Percentiles rank a stretch among this genome's conserved stretches.
Evolutionary conservation across 768 basidiomycete species (phyloP).

Genomic region (Bullera alba): DNA sequence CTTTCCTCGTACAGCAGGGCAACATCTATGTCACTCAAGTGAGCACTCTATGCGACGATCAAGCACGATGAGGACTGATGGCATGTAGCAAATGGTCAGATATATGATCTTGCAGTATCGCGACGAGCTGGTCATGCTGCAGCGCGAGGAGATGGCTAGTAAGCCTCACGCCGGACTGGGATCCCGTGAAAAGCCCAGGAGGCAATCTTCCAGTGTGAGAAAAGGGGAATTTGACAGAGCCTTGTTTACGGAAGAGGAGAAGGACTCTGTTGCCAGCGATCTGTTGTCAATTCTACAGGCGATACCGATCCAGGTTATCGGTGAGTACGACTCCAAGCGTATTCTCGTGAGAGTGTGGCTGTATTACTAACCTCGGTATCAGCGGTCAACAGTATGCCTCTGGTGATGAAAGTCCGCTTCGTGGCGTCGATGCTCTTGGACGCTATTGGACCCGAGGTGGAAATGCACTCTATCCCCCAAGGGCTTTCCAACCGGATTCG

Average conservation of each 20-base stretch:
- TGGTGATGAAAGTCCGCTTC: constrained; percentile 83
- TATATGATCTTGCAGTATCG: constrained; percentile 89
- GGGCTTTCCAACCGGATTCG: constrained; percentile 72
- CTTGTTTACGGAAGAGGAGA: constrained; percentile 19
- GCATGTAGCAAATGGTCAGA: constrained; percentile 73
- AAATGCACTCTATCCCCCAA: too few relatives aligned
- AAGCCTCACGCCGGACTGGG: constrained; percentile 28
- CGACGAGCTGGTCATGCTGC: constrained; percentile 68
- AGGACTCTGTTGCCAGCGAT: constrained; percentile 76
- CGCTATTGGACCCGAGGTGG: constrained; percentile 51
- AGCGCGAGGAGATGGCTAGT: constrained; percentile 59
- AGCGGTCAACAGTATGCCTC: constrained; percentile 41
- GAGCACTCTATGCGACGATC: constrained; percentile 17
- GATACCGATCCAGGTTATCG: constrained; percentile 91
- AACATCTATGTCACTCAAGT: constrained; percentile 91
- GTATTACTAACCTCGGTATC: background rate
- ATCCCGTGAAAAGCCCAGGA: constrained; percentile 4
- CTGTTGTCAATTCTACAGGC: constrained; percentile 77
- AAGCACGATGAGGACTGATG: background rate
- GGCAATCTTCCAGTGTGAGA: background rate
- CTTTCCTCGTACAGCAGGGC: constrained; percentile 84
- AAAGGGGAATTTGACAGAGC: constrained; percentile 11
- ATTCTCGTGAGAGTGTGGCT: background rate
- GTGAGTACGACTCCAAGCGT: constrained; percentile 63
- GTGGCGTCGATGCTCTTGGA: constrained; percentile 85